Evolutionary conservation across 78 protist genomes (phyloP).

Genomic region (Dictyostelium purpureum): DNA sequence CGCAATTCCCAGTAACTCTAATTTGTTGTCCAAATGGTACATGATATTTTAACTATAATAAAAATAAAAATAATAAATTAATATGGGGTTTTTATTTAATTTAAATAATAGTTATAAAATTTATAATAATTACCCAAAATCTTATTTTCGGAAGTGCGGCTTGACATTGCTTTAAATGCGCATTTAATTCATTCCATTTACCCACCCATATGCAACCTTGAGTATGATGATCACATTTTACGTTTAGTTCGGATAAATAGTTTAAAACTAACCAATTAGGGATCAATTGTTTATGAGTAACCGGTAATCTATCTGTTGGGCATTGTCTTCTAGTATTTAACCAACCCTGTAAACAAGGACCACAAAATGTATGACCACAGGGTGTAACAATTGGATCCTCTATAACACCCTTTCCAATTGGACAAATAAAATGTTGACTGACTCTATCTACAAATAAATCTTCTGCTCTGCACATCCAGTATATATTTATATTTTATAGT

Average conservation of each 20-base stretch:
- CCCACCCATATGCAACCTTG: slow-evolving; percentile 77
- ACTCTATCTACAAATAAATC: slow-evolving; percentile 74
- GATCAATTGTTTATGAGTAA: slow-evolving; percentile 70
- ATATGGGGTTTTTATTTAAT: no score
- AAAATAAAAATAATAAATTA: neutral
- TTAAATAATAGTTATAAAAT: neutral
- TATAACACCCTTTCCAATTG: slow-evolving; percentile 68
- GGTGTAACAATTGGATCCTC: slow-evolving; percentile 77
- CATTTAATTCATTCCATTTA: slow-evolving; percentile 43
- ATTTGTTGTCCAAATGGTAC: slow-evolving; percentile 80
- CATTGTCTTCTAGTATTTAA: slow-evolving; percentile 75
- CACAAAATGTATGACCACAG: slow-evolving; percentile 79
- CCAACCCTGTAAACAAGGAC: slow-evolving; percentile 42
- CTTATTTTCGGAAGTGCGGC: slow-evolving; percentile 57
- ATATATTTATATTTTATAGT: no score
- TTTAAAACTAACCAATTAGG: slow-evolving; percentile 66
- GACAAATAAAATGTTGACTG: slow-evolving; percentile 75
- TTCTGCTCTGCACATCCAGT: slow-evolving; percentile 73
- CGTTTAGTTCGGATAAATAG: slow-evolving; percentile 25
- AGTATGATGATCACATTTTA: slow-evolving; percentile 63
- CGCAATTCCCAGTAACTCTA: slow-evolving; percentile 75
- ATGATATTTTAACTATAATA: slow-evolving; percentile 43
- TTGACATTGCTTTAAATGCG: slow-evolving; percentile 70
- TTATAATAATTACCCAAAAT: slow-evolving; percentile 32
- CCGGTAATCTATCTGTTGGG: slow-evolving; percentile 73